These are phyloP conservation scores for Penicillium frequentans DNA, from an alignment of 2,329 filamentous ascomycete genomes.

Conservation along the genomic window DNA sequence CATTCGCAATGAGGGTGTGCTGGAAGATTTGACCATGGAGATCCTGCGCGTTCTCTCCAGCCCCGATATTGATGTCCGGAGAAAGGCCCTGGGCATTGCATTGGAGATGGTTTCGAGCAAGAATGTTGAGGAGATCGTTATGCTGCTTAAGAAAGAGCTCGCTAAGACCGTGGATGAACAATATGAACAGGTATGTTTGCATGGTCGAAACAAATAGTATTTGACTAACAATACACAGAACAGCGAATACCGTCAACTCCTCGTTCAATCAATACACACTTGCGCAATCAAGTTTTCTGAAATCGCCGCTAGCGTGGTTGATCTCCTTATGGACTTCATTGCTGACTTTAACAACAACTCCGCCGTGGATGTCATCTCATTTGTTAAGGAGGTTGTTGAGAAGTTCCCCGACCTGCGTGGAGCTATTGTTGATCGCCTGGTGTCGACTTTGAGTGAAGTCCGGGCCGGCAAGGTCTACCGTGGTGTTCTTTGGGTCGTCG, in stretches of 20 bases:
- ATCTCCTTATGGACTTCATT: conserved; percentile 98
- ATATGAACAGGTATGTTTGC: conserved; percentile 73
- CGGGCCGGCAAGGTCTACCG: conserved; percentile 96
- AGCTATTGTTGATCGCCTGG: conserved; percentile 83
- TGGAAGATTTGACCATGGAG: conserved; percentile 96
- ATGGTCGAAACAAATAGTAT: not conserved
- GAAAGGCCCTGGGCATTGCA: conserved; percentile 85
- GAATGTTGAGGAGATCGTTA: conserved; percentile 95
- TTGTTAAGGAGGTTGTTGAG: conserved; percentile 98
- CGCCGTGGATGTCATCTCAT: conserved; percentile 95
- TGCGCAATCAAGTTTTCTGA: conserved; percentile 99
- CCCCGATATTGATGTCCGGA: conserved; percentile 91
- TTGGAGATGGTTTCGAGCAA: conserved; percentile 98
- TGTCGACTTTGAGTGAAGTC: conserved; percentile 88
- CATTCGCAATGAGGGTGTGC: conserved; percentile 82
- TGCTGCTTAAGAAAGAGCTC: conserved; percentile 95
- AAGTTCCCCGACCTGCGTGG: conserved; percentile 89
- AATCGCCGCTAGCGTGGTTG: conserved; percentile 93
- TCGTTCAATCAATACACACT: conserved; percentile 97
- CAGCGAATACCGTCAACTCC: conserved; percentile 86
- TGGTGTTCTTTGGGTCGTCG: conserved; percentile 95
- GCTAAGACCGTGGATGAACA: conserved; percentile 97
- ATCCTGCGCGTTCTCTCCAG: conserved; percentile 92
- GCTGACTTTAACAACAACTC: conserved; percentile 97
- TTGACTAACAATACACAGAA: conserved; percentile 54